phyloP scores from a whole-genome alignment of 2,329 filamentous ascomycete genomes.

The Septoria petroselini region DNA sequence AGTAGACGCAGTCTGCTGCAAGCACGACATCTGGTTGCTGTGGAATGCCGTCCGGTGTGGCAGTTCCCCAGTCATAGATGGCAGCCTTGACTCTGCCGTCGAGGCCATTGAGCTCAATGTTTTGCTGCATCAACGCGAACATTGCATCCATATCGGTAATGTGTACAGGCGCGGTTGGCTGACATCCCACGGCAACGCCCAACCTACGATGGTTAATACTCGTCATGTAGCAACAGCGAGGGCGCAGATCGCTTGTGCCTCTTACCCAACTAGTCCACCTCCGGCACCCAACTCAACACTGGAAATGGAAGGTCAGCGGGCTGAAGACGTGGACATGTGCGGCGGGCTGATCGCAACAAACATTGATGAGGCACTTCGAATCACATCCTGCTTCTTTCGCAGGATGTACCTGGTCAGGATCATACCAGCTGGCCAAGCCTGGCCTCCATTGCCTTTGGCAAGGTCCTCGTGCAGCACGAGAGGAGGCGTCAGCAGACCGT shows the following conservation, averaged over 20 bases:
- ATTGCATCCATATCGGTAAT: constrained; percentile 88
- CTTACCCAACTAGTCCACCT: constrained; percentile 73
- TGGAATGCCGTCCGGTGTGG: constrained; percentile 43
- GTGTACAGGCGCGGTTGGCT: constrained; percentile 58
- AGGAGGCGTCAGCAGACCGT: constrained; percentile 65
- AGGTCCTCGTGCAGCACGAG: constrained; percentile 82
- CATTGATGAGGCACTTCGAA: constrained; percentile 69
- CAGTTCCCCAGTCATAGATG: constrained; percentile 73
- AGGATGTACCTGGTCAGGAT: constrained; percentile 83
- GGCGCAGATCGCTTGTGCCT: neutral
- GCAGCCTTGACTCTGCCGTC: constrained; percentile 60
- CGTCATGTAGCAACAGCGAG: constrained; percentile 3
- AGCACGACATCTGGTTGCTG: constrained; percentile 72
- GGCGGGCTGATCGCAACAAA: constrained; percentile 46
- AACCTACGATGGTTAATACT: constrained; percentile 42
- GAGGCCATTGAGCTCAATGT: constrained; percentile 77
- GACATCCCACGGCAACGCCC: constrained; percentile 57
- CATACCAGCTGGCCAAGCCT: constrained; percentile 93
- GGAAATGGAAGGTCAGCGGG: constrained; percentile 23
- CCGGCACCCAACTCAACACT: constrained; percentile 91
- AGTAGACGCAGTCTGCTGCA: constrained; percentile 97
- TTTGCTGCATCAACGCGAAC: constrained; percentile 79
- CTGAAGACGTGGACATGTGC: constrained; percentile 2
- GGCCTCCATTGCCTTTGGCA: constrained; percentile 82
- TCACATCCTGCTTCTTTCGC: constrained; percentile 62